phyloP scores from a whole-genome alignment of 257 asterid genomes.

The Marsdenia floribunda region DNA sequence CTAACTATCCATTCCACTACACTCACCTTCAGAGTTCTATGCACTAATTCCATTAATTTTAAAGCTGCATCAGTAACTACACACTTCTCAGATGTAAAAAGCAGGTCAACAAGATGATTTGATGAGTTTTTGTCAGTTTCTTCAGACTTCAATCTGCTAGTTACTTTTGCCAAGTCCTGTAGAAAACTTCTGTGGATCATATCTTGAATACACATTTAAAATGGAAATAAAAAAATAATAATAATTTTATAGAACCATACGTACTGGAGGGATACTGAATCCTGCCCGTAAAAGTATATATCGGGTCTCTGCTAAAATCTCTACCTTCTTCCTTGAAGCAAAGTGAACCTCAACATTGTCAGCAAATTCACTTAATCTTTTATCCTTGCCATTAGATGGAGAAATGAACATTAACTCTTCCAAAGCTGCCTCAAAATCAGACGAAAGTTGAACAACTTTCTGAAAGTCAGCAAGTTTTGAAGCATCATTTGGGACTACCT shows the following conservation, averaged over 20 bases:
- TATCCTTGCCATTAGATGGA: slow-evolving; percentile 61
- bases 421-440: slow-evolving; percentile 69
- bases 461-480: slow-evolving; percentile 91
- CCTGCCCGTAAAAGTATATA: slow-evolving; percentile 60
- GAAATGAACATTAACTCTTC: slow-evolving; percentile 71
- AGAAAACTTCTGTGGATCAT: slow-evolving; percentile 11
- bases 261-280: slow-evolving; percentile 76
- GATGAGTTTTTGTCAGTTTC: slow-evolving; percentile 32
- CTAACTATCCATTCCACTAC: neutral
- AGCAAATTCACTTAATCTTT: slow-evolving; percentile 70
- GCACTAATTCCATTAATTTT: slow-evolving; percentile 81
- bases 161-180: slow-evolving; percentile 42
- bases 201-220: slow-evolving; percentile 2
- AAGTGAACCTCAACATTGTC: slow-evolving; percentile 94
- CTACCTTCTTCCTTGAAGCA: slow-evolving; percentile 80
- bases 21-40: slow-evolving; percentile 75
- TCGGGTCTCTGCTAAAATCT: slow-evolving; percentile 86
- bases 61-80: slow-evolving; percentile 73
- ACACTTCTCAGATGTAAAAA: slow-evolving; percentile 83
- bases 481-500: slow-evolving; percentile 95
- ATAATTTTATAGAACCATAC: slow-evolving; percentile 13
- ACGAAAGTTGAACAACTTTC: slow-evolving; percentile 62
- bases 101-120: slow-evolving; percentile 42
- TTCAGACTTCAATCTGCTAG: slow-evolving; percentile 31
- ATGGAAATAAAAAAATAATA: neutral